Conservation (phyloP, 768 basidiomycete species). For the Leccinum imitatum region DNA sequence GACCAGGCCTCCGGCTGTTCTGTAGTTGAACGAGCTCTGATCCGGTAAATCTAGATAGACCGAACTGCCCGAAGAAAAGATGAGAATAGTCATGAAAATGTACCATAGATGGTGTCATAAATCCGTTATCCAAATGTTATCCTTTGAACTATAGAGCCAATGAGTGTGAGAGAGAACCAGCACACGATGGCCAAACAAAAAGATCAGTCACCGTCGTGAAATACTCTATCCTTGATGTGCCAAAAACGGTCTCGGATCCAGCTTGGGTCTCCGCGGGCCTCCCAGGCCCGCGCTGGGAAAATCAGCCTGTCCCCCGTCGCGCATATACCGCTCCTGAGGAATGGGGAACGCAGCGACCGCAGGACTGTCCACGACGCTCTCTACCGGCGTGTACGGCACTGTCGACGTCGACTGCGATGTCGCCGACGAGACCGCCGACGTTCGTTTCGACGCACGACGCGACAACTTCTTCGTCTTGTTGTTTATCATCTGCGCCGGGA, state of each 20-base stretch:
- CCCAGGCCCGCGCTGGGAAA: conserved; percentile 43
- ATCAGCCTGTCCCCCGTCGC: conserved; percentile 21
- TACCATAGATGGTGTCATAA: background rate
- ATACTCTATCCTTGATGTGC: conserved; percentile 23
- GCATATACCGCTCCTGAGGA: conserved; percentile 34
- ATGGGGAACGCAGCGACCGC: conserved; percentile 25
- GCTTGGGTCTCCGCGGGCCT: conserved; percentile 32
- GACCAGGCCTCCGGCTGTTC: background rate
- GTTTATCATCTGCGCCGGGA: conserved; percentile 19
- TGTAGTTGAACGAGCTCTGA: background rate
- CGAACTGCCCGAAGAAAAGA: background rate
- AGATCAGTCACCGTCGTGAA: background rate
- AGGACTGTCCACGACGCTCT: conserved; percentile 32
- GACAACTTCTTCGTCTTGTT: conserved; percentile 10
- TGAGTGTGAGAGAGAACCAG: background rate
- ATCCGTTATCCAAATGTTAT: background rate
- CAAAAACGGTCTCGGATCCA: conserved; percentile 43
- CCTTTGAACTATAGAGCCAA: background rate
- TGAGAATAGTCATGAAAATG: background rate
- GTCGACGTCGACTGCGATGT: conserved; percentile 50
- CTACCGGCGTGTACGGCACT: conserved; percentile 37
- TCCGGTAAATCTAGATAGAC: background rate
- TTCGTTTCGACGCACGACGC: conserved; percentile 27
- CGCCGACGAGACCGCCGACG: conserved; percentile 39
- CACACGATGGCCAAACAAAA: background rate